These are phyloP conservation scores for Botrytis fabae DNA, from an alignment of 2,329 filamentous ascomycete species.

Conservation along the genomic window DNA sequence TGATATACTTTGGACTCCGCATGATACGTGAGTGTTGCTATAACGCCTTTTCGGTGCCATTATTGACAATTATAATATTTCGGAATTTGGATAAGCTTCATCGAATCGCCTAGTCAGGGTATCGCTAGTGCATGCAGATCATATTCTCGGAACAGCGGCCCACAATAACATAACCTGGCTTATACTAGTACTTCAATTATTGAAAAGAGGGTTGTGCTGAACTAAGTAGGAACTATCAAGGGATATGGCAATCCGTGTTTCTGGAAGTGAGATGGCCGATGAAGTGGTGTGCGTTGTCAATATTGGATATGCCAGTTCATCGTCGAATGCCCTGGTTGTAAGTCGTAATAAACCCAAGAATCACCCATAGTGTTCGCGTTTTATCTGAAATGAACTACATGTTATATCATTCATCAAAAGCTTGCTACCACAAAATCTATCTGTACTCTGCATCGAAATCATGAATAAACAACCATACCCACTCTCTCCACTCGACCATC, in stretches of 20 bases:
- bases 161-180: not conserved
- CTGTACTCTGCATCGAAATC: not conserved
- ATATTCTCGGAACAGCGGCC: not conserved
- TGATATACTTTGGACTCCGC: not conserved
- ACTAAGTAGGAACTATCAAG: not conserved
- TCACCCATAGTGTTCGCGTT: not conserved
- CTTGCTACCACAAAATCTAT: not conserved
- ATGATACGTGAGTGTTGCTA: not conserved
- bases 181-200: not conserved
- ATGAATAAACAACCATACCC: not conserved
- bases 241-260: not conserved
- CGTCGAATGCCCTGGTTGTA: not conserved
- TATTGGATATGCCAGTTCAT: not conserved
- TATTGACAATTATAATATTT: not conserved
- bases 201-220: not conserved
- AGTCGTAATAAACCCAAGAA: not conserved
- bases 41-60: not conserved
- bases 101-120: not conserved
- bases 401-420: not conserved
- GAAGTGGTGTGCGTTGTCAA: not conserved
- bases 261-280: not conserved
- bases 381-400: not conserved
- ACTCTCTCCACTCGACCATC: conserved; percentile 5
- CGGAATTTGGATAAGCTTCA: not conserved
- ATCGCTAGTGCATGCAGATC: not conserved